Percentiles rank a stretch among this genome's conserved stretches.
phyloP scores from a whole-genome alignment of 2,329 filamentous ascomycete species.

The Colletotrichum tabaci region DNA sequence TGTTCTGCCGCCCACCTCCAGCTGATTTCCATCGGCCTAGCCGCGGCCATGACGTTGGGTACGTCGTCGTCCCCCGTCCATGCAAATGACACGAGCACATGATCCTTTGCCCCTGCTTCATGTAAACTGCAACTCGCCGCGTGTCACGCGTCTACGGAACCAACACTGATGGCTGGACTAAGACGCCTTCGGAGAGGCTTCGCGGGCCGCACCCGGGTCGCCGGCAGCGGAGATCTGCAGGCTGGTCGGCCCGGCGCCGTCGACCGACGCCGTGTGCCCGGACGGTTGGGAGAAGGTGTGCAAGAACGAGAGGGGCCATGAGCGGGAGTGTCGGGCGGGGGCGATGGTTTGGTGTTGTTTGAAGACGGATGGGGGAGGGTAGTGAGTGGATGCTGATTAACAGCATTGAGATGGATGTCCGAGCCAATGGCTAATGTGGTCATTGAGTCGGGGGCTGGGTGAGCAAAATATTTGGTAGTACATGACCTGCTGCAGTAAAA shows the following conservation, averaged over 20 bases:
- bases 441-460: not conserved
- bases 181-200: not conserved
- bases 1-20: not conserved
- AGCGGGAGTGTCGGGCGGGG: not conserved
- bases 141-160: not conserved
- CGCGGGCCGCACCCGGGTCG: not conserved
- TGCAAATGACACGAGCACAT: not conserved
- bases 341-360: conserved; percentile 1
- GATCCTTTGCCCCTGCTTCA: not conserved
- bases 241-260: not conserved
- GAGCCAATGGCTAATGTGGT: not conserved
- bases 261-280: conserved; percentile 5
- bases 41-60: not conserved
- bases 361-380: not conserved
- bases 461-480: too few relatives aligned
- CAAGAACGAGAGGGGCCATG: not conserved
- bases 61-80: not conserved
- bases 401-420: not conserved
- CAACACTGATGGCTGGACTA: not conserved
- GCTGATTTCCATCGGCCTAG: not conserved
- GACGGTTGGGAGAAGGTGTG: conserved; percentile 4
- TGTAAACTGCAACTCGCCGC: too few relatives aligned
- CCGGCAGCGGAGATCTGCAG: not conserved
- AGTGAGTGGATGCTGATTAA: too few relatives aligned
- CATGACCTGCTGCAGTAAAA: too few relatives aligned